Conservation (phyloP, 2,329 filamentous ascomycete species). For the Fusarium buxicola region DNA sequence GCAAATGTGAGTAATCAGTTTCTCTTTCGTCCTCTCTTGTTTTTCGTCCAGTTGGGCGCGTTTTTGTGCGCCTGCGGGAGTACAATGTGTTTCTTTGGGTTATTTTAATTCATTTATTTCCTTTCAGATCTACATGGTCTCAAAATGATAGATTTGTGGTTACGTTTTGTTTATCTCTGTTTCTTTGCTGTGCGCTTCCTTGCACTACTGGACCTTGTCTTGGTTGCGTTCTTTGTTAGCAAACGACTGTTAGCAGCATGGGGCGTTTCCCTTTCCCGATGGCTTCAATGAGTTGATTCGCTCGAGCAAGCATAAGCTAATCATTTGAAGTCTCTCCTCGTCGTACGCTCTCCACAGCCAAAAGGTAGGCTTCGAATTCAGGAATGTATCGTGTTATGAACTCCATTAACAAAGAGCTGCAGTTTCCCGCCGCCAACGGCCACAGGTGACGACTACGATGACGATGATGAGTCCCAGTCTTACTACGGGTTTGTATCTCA, state of each 20-base stretch:
- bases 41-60: background rate
- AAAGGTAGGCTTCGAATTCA: conserved; percentile 9
- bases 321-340: background rate
- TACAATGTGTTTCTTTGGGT: background rate
- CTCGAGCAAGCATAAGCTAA: conserved; percentile 2
- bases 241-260: too few species aligned
- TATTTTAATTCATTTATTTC: background rate
- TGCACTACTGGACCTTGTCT: background rate
- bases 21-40: background rate
- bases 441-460: background rate
- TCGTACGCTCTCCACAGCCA: conserved; percentile 11
- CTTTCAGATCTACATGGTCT: background rate
- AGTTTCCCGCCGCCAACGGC: conserved; percentile 8
- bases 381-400: too few species aligned
- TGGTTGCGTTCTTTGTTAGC: too few species aligned
- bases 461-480: background rate
- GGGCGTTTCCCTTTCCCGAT: too few species aligned
- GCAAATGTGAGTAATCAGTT: conserved; percentile 13
- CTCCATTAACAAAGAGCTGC: conserved; percentile 3
- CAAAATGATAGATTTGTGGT: background rate
- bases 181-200: background rate
- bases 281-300: background rate
- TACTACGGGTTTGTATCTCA: conserved; percentile 7
- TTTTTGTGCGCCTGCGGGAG: background rate
- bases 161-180: background rate